Percentiles rank a stretch among this genome's conserved stretches.
Conservation (phyloP, 441 rosid species). For the Populus hybrid region DNA sequence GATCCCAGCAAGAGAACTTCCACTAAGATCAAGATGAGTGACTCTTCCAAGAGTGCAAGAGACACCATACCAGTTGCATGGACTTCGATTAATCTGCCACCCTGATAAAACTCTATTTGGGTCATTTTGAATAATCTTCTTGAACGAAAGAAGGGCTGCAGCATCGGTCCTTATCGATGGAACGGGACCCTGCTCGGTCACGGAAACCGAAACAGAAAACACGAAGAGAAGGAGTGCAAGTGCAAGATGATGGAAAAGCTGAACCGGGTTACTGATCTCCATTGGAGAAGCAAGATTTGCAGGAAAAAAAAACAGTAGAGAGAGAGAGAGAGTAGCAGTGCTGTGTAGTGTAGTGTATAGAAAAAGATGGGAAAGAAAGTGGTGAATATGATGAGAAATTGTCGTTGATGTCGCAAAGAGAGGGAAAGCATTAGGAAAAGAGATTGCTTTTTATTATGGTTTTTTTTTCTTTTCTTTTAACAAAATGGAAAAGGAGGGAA, state of each 20-base stretch:
- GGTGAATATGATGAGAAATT: slow-evolving; percentile 51
- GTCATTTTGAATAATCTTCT: slow-evolving; percentile 59
- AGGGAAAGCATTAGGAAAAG: slow-evolving; percentile 45
- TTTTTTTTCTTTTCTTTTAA: neutral
- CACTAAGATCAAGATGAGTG: slow-evolving; percentile 66
- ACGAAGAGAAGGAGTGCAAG: slow-evolving; percentile 22
- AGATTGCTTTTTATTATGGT: slow-evolving; percentile 25
- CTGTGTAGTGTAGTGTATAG: slow-evolving; percentile 2
- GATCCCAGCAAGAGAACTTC: slow-evolving; percentile 45
- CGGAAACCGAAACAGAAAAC: slow-evolving; percentile 29
- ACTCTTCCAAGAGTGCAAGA: slow-evolving; percentile 67
- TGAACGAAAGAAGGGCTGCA: slow-evolving; percentile 61
- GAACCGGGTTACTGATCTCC: slow-evolving; percentile 44
- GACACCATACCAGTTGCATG: slow-evolving; percentile 75
- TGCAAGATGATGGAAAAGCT: slow-evolving; percentile 31
- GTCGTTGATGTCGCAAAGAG: slow-evolving; percentile 27
- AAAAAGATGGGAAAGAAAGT: slow-evolving; percentile 21
- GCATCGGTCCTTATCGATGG: slow-evolving; percentile 69
- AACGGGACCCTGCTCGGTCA: slow-evolving; percentile 22
- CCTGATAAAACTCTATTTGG: slow-evolving; percentile 56
- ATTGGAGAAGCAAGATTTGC: slow-evolving; percentile 39
- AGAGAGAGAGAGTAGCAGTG: neutral
- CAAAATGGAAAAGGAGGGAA: slow-evolving; percentile 30
- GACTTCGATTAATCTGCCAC: slow-evolving; percentile 53
- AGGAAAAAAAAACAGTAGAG: slow-evolving; percentile 11